These are phyloP conservation scores for Ambrosiella cleistominuta DNA, from an alignment of 2,329 filamentous ascomycete genomes.

Conservation along the genomic window DNA sequence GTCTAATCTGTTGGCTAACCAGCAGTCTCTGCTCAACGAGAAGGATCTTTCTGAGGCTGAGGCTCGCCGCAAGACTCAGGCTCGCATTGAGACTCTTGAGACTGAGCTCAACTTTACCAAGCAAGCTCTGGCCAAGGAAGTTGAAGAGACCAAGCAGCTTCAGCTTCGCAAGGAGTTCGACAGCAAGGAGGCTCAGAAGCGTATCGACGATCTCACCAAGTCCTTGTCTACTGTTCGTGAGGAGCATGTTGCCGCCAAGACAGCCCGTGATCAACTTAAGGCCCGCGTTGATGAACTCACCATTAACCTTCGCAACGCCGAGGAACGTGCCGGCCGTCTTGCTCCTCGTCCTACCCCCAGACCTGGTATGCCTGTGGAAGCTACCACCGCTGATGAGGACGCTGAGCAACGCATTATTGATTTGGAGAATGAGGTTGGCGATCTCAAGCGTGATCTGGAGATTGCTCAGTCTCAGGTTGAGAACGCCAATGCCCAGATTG, in stretches of 20 bases:
- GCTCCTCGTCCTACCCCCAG: conserved; percentile 61
- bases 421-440: conserved; percentile 63
- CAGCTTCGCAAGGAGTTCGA: conserved; percentile 80
- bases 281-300: conserved; percentile 74
- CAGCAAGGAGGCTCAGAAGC: conserved; percentile 68
- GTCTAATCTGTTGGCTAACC: conserved; percentile 63
- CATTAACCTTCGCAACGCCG: conserved; percentile 72
- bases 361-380: conserved; percentile 26
- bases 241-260: conserved; percentile 72
- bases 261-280: conserved; percentile 75
- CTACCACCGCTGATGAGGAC: conserved; percentile 29
- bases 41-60: conserved; percentile 74
- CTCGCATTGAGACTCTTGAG: conserved; percentile 62
- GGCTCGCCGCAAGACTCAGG: conserved; percentile 59
- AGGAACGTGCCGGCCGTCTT: conserved; percentile 68
- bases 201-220: conserved; percentile 77
- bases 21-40: conserved; percentile 84
- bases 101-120: conserved; percentile 61
- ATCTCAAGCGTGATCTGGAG: conserved; percentile 76
- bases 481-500: conserved; percentile 60
- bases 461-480: conserved; percentile 65
- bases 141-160: conserved; percentile 69
- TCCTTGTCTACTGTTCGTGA: conserved; percentile 68
- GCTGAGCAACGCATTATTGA: conserved; percentile 54
- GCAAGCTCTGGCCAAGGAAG: conserved; percentile 65